Base-by-base conservation (phyloP, 1,284 basidiomycete genomes). In the Phylloboletellus chloephorus region DNA sequence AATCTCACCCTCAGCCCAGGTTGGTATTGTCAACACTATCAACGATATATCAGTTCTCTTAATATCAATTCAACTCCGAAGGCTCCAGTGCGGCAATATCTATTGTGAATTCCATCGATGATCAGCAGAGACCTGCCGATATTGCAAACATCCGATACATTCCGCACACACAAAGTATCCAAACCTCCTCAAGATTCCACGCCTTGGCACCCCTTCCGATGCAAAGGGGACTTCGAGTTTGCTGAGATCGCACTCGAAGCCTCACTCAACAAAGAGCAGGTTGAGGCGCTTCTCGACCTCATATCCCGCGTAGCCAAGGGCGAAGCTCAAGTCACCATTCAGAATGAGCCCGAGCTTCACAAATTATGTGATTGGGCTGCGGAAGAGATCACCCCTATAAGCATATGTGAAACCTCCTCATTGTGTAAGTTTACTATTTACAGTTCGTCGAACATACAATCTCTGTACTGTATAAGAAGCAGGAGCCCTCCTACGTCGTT, bases 211-310 rank as follows among this genome's bases (percentile, higher is more conserved):
- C 44, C 39, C 1, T 48, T 47, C 7, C 6, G 3, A 24, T 35
- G 4, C 20, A 5, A 35, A 10, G 39, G 23, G 0, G 43, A 48
- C 11, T 48, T 48, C 12, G 25, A 46, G 15, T 41, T 48, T 8
- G 25, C 31, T 0, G 11, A 48, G 17, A 23, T 47, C 3, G 30
- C 15, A 2, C 44, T 46, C 3, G 11, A 39, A 2, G 25, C 32
- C 10, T 41, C 29, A 2, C 44, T 48, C 2, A 48, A 37, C 10
- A 16, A 48, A 17, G 5, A 2, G 3, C 39, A 48, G 11, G 31
- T 47, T 15, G 19, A 48, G 9, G 7, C 16, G 0, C 35, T 48
- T 7, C 43, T 48, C 12, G 5, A 39, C 1, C 43, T 48, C 16
- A 41, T 48, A 2, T 12, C 16, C 1, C 12, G 12, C 13, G 12